Evolutionary conservation across 2,329 filamentous ascomycete genomes (phyloP).

Genomic region (Trichoderma semiorbis): DNA sequence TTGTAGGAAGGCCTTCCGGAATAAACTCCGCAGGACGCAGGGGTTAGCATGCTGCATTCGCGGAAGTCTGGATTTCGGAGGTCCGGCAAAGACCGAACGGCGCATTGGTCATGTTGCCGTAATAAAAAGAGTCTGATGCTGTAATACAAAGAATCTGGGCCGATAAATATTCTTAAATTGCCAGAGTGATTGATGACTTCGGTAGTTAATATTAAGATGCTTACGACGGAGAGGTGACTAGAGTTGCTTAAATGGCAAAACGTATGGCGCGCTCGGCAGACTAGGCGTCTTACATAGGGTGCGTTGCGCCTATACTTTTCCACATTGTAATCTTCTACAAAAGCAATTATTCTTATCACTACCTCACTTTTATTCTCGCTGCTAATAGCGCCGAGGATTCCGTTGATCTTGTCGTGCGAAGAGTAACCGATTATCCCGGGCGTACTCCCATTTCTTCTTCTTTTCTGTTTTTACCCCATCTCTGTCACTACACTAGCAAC

Average conservation of each 20-base stretch:
- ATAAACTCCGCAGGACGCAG: neutral
- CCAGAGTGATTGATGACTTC: neutral
- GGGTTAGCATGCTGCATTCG: neutral
- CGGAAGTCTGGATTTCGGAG: neutral
- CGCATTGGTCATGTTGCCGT: neutral
- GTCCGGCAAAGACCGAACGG: neutral
- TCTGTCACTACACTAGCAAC: neutral
- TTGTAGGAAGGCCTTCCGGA: neutral
- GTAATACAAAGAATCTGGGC: neutral
- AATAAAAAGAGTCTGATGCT: neutral
- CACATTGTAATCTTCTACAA: neutral
- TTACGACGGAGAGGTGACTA: neutral
- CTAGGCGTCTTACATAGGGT: neutral
- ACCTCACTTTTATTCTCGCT: neutral
- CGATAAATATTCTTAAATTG: too few relatives aligned
- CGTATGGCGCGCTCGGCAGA: neutral
- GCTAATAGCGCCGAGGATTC: neutral
- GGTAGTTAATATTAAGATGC: neutral
- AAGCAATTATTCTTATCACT: neutral
- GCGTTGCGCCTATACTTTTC: neutral
- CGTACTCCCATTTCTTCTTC: neutral
- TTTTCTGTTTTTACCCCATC: neutral
- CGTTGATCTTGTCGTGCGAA: neutral
- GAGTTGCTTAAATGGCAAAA: too few relatives aligned
- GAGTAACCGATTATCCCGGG: neutral